Evolutionary conservation across 805 yeast species (phyloP).

Genomic region (Metschnikowia lachancei): DNA sequence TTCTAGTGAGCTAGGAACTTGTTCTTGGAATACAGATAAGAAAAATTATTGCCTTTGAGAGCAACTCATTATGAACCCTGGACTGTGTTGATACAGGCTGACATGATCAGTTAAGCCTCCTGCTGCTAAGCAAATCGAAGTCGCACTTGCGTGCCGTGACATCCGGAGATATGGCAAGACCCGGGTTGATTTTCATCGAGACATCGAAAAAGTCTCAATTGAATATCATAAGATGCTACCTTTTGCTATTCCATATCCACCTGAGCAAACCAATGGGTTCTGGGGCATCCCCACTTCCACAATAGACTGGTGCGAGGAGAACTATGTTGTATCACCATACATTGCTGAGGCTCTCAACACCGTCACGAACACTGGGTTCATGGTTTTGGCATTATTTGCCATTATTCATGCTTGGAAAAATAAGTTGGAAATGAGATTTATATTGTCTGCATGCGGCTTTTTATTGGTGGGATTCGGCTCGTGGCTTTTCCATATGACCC

Average conservation of each 20-base stretch:
- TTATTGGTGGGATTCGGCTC: conserved; percentile 88
- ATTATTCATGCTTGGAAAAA: conserved; percentile 59
- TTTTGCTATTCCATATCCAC: conserved; percentile 54
- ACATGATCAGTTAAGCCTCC: conserved; percentile 1
- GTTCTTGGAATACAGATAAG: no score
- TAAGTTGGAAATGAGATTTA: conserved; percentile 65
- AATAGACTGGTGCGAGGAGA: conserved; percentile 99
- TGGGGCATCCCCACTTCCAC: conserved; percentile 90
- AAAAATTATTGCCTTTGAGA: no score
- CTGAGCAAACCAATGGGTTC: conserved; percentile 52
- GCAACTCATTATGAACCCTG: no score
- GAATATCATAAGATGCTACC: conserved; percentile 36
- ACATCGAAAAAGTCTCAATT: background rate
- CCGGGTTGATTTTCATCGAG: background rate
- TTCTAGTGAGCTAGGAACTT: no score
- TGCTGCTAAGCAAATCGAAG: conserved; percentile 1
- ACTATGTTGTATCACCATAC: conserved; percentile 80
- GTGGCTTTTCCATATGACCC: conserved; percentile 96
- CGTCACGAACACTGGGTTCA: conserved; percentile 63
- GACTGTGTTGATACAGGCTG: background rate
- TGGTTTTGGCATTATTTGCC: conserved; percentile 57
- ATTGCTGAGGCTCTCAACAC: conserved; percentile 92
- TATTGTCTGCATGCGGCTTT: conserved; percentile 74
- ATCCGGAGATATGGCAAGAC: background rate
- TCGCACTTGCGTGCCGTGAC: conserved; percentile 2